These are phyloP conservation scores for Mortierella sp. DNA, from an alignment of 371 early-diverging fungal species.

Conservation along the genomic window DNA sequence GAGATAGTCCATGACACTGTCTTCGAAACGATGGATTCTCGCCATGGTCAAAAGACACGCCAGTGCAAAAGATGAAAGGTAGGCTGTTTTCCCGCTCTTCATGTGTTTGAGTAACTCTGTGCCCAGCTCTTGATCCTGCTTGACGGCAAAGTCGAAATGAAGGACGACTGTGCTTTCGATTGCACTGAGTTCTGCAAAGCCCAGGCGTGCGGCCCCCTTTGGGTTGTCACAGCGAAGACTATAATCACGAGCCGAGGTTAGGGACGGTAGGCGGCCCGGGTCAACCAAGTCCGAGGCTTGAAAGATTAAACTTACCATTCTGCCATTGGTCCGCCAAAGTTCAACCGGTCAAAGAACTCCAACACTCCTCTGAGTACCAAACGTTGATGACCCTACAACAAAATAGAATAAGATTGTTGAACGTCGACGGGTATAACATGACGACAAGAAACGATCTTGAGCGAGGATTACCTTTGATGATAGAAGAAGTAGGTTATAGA, in stretches of 20 bases:
- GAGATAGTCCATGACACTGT: conserved; percentile 64
- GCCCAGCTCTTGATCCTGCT: conserved; percentile 73
- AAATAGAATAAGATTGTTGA: not conserved
- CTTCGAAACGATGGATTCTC: conserved; percentile 68
- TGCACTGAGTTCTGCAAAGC: conserved; percentile 46
- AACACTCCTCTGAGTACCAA: conserved; percentile 57
- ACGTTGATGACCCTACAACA: conserved; percentile 58
- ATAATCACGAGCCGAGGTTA: not conserved
- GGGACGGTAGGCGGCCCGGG: not conserved
- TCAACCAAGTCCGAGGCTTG: not conserved
- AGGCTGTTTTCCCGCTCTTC: conserved; percentile 56
- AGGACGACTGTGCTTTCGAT: conserved; percentile 72
- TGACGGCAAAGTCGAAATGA: conserved; percentile 70
- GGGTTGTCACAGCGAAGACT: conserved; percentile 37
- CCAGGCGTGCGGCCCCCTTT: conserved; percentile 32
- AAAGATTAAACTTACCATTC: conserved; percentile 31
- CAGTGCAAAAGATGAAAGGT: conserved; percentile 62
- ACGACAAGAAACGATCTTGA: not conserved
- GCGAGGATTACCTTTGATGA: conserved; percentile 62
- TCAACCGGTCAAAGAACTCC: conserved; percentile 56
- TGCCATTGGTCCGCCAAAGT: conserved; percentile 31
- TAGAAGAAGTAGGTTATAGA: conserved; percentile 65
- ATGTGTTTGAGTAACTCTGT: conserved; percentile 65
- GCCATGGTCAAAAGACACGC: conserved; percentile 68
- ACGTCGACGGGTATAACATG: not conserved